Evolutionary conservation across 257 asterid species (phyloP).

Genomic region (Phtheirospermum japonicum): DNA sequence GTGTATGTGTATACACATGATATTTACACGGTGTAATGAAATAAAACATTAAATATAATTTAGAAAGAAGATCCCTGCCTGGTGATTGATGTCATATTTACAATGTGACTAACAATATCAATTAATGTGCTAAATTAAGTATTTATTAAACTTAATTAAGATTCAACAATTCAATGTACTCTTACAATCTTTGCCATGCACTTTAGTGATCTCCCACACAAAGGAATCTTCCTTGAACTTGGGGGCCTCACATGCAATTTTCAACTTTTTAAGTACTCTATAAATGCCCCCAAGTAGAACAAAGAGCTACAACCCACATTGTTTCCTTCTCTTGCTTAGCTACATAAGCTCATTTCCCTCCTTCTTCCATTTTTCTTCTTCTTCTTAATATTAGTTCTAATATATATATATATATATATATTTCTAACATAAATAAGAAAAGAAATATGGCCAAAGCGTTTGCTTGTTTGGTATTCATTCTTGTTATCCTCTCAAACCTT

Average conservation of each 20-base stretch:
- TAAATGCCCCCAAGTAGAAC: conserved; percentile 34
- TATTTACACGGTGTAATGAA: too few species aligned
- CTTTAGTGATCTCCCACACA: conserved; percentile 2
- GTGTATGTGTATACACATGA: too few species aligned
- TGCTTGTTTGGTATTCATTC: conserved; percentile 27
- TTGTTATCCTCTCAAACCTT: conserved; percentile 37
- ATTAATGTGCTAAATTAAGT: too few species aligned
- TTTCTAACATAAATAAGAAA: background rate
- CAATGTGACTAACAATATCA: too few species aligned
- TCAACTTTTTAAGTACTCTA: conserved; percentile 35
- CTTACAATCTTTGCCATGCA: background rate
- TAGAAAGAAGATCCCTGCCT: too few species aligned
- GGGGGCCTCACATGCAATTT: conserved; percentile 48
- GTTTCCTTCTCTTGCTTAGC: too few species aligned
- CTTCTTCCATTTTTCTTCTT: conserved; percentile 9
- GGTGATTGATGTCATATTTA: too few species aligned
- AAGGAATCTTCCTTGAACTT: conserved; percentile 47
- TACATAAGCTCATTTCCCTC: background rate
- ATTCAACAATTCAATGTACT: too few species aligned
- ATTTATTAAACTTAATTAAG: too few species aligned
- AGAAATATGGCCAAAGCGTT: conserved; percentile 32
- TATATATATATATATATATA: too few species aligned
- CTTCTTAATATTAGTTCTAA: too few species aligned
- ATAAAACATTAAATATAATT: too few species aligned
- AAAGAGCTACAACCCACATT: conserved; percentile 10